Base-by-base conservation (phyloP, 192 early-diverging fungal genomes). In the Linnemannia elongata region DNA sequence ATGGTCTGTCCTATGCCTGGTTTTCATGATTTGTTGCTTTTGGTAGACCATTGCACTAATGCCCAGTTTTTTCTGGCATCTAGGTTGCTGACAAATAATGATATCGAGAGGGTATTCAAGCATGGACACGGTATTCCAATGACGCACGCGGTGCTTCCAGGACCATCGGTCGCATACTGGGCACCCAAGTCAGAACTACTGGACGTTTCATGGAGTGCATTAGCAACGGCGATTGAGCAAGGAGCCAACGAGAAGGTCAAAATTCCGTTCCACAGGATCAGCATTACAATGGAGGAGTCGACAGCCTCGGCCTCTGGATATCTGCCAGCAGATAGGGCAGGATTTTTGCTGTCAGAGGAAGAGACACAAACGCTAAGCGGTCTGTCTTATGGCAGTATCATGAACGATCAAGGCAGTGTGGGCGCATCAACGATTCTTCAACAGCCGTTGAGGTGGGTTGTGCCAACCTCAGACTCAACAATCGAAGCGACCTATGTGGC, bases 121-220 rank as follows among this genome's bases (percentile, higher is more conserved):
- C 66, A 75, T 38, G 88, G 88, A 24, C 88, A 89, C 27, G 88
- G 88, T 22, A 79, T 89, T 24, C 88, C 88, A 15, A 75, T 89
- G 69, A 82, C 72, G 1, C 88, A 89, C 44, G 78, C 76, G 12
- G 77, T 81, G 6, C 80, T 76, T 38, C 80, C 88, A 55, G 88
- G 88, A 52, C 83, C 83, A 35, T 85, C 82, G 20, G 73, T 89
- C 15, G 83, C 88, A 0, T 89, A 89, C 44, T 89, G 88, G 88
- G 88, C 76, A 2, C 76, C 83, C 6, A 84, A 85, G 44, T 49
- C 22, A 12, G 80, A 82, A 7, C 79, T 89, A 6, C 27, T 81
- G 27, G 88, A 82, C 44, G 66, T 89, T 12, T 80, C 82, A 72
- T 89, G 88, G 88, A 75, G 78, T 2, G 18, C 33, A 10, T 55